Evolutionary conservation across 1,139 yeast species (phyloP).

Genomic region (Pneumocystis wakefieldiae): DNA sequence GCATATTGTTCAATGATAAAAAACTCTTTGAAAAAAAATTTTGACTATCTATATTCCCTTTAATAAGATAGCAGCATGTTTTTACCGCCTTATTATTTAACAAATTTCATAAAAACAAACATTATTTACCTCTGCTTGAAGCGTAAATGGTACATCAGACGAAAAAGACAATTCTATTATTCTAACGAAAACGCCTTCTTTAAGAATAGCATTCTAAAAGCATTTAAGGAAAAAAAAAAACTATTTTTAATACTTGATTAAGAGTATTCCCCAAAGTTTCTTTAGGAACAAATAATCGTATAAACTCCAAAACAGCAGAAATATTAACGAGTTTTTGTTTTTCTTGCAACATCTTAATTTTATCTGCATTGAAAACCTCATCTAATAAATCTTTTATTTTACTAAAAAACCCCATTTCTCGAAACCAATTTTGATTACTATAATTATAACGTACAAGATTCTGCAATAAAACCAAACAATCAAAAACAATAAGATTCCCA

Average conservation of each 20-base stretch:
- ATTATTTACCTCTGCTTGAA: slow-evolving; percentile 37
- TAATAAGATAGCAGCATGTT: neutral
- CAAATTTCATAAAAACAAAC: neutral
- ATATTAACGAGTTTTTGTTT: slow-evolving; percentile 23
- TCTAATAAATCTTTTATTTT: neutral
- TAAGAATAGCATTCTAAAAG: slow-evolving; percentile 31
- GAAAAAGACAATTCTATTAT: slow-evolving; percentile 56
- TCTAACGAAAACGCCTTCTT: slow-evolving; percentile 48
- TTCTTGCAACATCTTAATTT: slow-evolving; percentile 25
- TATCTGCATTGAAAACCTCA: neutral
- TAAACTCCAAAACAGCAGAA: slow-evolving; percentile 49
- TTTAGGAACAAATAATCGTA: slow-evolving; percentile 56
- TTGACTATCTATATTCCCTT: neutral
- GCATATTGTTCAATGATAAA: slow-evolving; percentile 2
- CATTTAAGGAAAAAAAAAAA: neutral
- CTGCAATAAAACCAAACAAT: slow-evolving; percentile 61
- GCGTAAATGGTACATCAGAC: slow-evolving; percentile 41
- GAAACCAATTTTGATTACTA: slow-evolving; percentile 74
- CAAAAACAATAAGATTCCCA: slow-evolving; percentile 68
- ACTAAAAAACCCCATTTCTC: slow-evolving; percentile 50
- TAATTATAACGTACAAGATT: slow-evolving; percentile 69
- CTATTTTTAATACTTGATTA: slow-evolving; percentile 34
- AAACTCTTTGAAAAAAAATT: slow-evolving; percentile 4
- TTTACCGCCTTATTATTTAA: neutral
- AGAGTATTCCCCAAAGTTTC: slow-evolving; percentile 50